Evolutionary conservation across 2,329 filamentous ascomycete species (phyloP).

Genomic region (Alternaria solani): DNA sequence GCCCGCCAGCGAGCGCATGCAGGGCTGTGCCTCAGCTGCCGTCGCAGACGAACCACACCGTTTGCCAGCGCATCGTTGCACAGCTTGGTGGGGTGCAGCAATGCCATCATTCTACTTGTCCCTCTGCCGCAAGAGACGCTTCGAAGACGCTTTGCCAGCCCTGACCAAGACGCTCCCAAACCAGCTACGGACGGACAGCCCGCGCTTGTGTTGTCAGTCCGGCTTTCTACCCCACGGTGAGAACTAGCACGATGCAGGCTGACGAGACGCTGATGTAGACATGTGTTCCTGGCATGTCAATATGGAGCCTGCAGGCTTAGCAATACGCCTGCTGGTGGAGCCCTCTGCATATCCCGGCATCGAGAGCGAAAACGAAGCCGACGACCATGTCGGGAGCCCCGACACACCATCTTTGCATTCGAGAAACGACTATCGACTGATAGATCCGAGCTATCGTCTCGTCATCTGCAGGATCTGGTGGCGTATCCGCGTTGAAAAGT

Average conservation of each 20-base stretch:
- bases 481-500: slow-evolving; percentile 37
- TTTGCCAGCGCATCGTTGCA: slow-evolving; percentile 37
- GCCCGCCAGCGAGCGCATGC: slow-evolving; percentile 28
- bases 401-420: slow-evolving; percentile 2
- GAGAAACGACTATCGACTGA: slow-evolving; percentile 9
- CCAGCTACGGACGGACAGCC: slow-evolving; percentile 39
- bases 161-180: slow-evolving; percentile 14
- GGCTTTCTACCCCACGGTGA: slow-evolving; percentile 31
- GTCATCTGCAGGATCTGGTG: slow-evolving; percentile 38
- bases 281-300: slow-evolving; percentile 21
- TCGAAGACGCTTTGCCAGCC: slow-evolving; percentile 12
- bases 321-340: slow-evolving; percentile 19
- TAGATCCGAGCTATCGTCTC: slow-evolving; percentile 23
- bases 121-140: slow-evolving; percentile 15
- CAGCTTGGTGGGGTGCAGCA: slow-evolving; percentile 25
- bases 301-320: slow-evolving; percentile 15
- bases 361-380: slow-evolving; percentile 3
- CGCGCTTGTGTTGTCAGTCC: slow-evolving; percentile 19
- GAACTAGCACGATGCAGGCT: slow-evolving; percentile 28
- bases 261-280: slow-evolving; percentile 21
- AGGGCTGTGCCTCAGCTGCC: slow-evolving; percentile 34
- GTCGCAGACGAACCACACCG: slow-evolving; percentile 29
- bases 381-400: slow-evolving; percentile 7
- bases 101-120: slow-evolving; percentile 20
- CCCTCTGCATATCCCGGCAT: slow-evolving; percentile 21